These are phyloP conservation scores for Rubia peregrina DNA, from an alignment of 305 asterid genomes.

Conservation along the genomic window DNA sequence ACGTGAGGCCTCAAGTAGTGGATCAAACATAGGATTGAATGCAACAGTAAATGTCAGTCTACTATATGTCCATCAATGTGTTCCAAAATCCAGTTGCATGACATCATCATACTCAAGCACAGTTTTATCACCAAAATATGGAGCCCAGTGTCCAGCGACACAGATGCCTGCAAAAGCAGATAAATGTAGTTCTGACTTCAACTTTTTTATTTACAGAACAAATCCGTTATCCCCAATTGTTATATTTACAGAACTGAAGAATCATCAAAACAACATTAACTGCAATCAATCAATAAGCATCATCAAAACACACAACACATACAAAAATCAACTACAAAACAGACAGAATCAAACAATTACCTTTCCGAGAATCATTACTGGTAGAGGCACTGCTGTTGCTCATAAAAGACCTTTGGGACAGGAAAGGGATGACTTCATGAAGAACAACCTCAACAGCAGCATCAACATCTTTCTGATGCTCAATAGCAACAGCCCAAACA, in stretches of 20 bases:
- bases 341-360: constrained; percentile 20
- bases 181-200: too few relatives aligned
- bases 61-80: constrained; percentile 85
- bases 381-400: constrained; percentile 18
- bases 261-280: not conserved
- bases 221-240: too few relatives aligned
- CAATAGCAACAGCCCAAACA: constrained; percentile 77
- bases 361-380: constrained; percentile 29
- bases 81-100: constrained; percentile 95
- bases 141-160: constrained; percentile 99
- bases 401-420: constrained; percentile 31
- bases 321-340: too few relatives aligned
- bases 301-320: not conserved
- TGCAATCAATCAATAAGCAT: not conserved
- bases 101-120: constrained; percentile 93
- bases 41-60: constrained; percentile 95
- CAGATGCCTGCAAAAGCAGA: constrained; percentile 13
- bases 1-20: constrained; percentile 91
- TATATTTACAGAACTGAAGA: too few relatives aligned
- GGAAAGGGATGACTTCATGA: constrained; percentile 57
- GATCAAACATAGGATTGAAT: constrained; percentile 92
- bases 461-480: constrained; percentile 61
- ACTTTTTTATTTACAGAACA: too few relatives aligned
- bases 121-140: constrained; percentile 84
- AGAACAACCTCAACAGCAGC: constrained; percentile 73